Base-by-base conservation (phyloP, 768 basidiomycete genomes). In the Pholiota microspora region DNA sequence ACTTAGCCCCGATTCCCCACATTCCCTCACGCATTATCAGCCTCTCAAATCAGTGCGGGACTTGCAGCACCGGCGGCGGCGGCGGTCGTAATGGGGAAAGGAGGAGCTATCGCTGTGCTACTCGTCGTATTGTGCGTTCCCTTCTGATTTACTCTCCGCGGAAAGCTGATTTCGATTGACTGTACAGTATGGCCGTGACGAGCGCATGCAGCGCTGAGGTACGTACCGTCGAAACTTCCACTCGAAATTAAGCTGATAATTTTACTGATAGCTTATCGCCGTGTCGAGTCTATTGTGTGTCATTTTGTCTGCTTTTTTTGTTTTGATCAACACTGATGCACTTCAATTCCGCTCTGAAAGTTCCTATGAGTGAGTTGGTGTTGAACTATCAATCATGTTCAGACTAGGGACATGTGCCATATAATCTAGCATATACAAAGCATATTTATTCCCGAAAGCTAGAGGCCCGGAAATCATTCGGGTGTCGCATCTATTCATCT, bases 1-100 rank as follows among this genome's bases (percentile, higher is more conserved):
- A 8, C 29, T 18, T 53, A 81, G 76, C 79, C 80, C 2, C 69
- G 65, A 32, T 83, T 82, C 59, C 82, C 82, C 2, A 83, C 82
- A 0, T 83, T 77, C 59, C 72, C 82, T 36, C 70, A 74, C 49
- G 65, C 77, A 15, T 59, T 46, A 55, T 71, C 58, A 67, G 70
- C 40, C 67, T 70, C 49, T 61, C 73, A 62, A 59, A 64, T 68
- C 1, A 76, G 71, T 38, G 75, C 75, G 10, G 78, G 79, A 12
- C 68, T 80, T 3, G 74, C 75, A 3, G 73, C 77, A 6, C 77
- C 78, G 16, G 73, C 77, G 1, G 77, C 79, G 2, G 77, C 77
- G 0, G 71, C 67, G 5, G 76, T 75, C 2, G 68, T 80, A 15
- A 73, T 79, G 66, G 51, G 51, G 12, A 51, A 51, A 18, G 51